These are phyloP conservation scores for Hibiscus mutabilis DNA, from an alignment of 345 rosid species.

Conservation along the genomic window DNA sequence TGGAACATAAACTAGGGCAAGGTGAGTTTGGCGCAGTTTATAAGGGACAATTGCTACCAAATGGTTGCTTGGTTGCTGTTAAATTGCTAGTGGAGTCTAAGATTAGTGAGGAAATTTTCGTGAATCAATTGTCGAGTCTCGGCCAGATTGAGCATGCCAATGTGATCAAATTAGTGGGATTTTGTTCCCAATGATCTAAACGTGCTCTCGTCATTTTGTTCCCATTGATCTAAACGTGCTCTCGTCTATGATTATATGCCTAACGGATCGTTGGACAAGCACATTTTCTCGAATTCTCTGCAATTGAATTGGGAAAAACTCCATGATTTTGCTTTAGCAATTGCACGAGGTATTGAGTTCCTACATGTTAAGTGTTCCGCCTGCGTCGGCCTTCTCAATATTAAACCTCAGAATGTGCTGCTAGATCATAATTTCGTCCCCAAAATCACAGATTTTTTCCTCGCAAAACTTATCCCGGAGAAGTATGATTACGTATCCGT, in stretches of 20 bases:
- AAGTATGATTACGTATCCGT: not conserved
- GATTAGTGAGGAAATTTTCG: conserved; percentile 5
- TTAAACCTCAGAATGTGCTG: conserved; percentile 3
- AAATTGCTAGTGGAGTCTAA: conserved; percentile 3
- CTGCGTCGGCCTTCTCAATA: not conserved
- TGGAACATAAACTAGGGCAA: conserved; percentile 11
- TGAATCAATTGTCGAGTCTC: conserved; percentile 12
- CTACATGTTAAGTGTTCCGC: not conserved
- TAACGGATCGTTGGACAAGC: conserved; percentile 18
- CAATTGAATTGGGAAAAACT: conserved; percentile 9
- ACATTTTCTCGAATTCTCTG: not conserved
- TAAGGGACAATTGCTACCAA: conserved; percentile 7
- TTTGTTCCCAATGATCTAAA: conserved; percentile 12
- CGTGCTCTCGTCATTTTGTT: too few species aligned
- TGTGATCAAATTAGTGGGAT: conserved; percentile 9
- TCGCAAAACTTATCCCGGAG: not conserved
- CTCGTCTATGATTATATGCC: conserved; percentile 17
- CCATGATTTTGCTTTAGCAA: conserved; percentile 5
- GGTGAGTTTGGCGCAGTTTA: conserved; percentile 17
- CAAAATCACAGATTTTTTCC: conserved; percentile 6
- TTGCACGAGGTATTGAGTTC: conserved; percentile 7
- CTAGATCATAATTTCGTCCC: conserved; percentile 6
- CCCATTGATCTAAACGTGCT: conserved; percentile 18
- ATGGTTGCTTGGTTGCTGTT: conserved; percentile 4
- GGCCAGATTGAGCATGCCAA: conserved; percentile 12